Evolutionary conservation across 164 flowering plant species (phyloP).

Genomic region (Macadamia tetraphylla): DNA sequence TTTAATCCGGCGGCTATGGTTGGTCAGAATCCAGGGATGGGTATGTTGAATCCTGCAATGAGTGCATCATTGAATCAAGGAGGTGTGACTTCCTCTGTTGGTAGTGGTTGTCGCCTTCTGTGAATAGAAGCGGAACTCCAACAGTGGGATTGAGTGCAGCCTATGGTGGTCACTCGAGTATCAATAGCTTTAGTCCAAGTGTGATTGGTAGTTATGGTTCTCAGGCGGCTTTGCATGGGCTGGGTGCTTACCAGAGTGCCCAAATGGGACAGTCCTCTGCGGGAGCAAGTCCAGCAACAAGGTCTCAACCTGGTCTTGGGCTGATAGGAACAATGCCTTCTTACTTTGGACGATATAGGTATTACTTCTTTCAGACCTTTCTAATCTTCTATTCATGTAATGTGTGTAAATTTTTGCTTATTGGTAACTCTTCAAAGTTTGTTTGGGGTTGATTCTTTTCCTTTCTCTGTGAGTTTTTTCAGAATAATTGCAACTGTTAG

Average conservation of each 20-base stretch:
- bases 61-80: conserved; percentile 7
- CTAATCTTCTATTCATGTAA: too few relatives aligned
- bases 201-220: conserved; percentile 39
- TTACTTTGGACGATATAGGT: conserved; percentile 27
- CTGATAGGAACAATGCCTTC: conserved; percentile 17
- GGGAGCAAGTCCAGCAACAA: conserved; percentile 6
- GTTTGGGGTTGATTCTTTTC: too few relatives aligned
- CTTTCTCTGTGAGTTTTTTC: too few relatives aligned
- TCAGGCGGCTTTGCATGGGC: conserved; percentile 39
- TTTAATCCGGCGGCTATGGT: conserved; percentile 15
- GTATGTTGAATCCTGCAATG: conserved; percentile 14
- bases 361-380: not conserved
- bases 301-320: conserved; percentile 27
- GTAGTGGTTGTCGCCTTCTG: conserved; percentile 20
- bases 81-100: conserved; percentile 10
- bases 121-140: conserved; percentile 14
- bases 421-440: too few relatives aligned
- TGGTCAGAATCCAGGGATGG: conserved; percentile 25
- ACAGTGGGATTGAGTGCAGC: conserved; percentile 15
- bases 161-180: conserved; percentile 25
- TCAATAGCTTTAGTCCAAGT: conserved; percentile 33
- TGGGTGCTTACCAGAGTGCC: conserved; percentile 33
- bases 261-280: conserved; percentile 27
- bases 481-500: too few relatives aligned
- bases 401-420: too few relatives aligned